Evolutionary conservation across 2,329 filamentous ascomycete genomes (phyloP), one percentile per base, ranked within the genome.

Genomic region (Claviceps fusiformis): DNA sequence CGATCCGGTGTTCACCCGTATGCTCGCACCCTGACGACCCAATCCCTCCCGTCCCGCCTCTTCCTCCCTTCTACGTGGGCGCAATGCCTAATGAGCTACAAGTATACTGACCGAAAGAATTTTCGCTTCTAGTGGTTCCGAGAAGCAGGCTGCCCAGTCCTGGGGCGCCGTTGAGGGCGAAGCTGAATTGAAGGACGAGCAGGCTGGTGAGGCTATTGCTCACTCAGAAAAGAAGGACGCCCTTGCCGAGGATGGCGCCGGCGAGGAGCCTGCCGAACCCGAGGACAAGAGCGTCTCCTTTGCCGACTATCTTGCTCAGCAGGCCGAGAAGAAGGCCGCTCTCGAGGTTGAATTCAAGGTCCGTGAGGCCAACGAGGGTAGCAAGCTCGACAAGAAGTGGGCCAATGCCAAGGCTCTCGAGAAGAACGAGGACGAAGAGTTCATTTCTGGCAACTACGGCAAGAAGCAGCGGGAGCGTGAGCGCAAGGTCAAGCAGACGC

Each of bases 261-360:
- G 63, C 54, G 73, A 73, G 61, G 72, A 72, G 65, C 71, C 75
- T 56, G 75, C 76, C 59, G 83, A 89, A 74, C 78, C 82, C 52
- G 85, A 90, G 74, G 88, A 95, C 73, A 95, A 93, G 82, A 82
- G 80, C 76, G 86, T 95, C 77, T 93, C 90, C 55, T 95, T 91
- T 75, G 76, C 81, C 67, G 87, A 93, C 63, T 98, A 95, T 78
- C 82, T 95, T 54, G 87, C 84, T 68, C 77, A 82, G 73, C 74
- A 71, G 64, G 78, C 78, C 57, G 79, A 81, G 76, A 92, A 91
- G 82, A 91, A 89, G 77, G 74, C 82, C 61, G 80, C 81, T 62
- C 81, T 92, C 61, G 81, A 80, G 64, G 72, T 75, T 63, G 64
- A 62, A 54, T 79, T 85, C 65, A 81, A 88, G 67, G 79, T 89